Percentiles rank a stretch among this genome's conserved stretches.
These are phyloP conservation scores for Kodamaea fukazawae DNA, from an alignment of 805 yeast species.

Conservation along the genomic window DNA sequence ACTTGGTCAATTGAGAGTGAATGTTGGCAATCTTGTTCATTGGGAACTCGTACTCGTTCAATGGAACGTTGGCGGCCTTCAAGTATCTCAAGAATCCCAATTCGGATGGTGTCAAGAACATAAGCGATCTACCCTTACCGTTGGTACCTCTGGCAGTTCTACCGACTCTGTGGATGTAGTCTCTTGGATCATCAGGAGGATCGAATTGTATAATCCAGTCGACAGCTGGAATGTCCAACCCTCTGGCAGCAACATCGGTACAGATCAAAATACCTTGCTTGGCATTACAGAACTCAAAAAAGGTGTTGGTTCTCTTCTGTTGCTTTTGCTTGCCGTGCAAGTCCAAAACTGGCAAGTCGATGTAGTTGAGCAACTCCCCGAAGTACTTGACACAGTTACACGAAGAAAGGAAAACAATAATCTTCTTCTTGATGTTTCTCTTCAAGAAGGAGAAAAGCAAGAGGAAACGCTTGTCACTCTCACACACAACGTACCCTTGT, in stretches of 20 bases:
- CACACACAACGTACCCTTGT: conserved; percentile 98
- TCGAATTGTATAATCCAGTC: conserved; percentile 99
- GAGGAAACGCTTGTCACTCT: conserved; percentile 89
- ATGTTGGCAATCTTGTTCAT: conserved; percentile 91
- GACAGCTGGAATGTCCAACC: conserved; percentile 96
- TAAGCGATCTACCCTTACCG: conserved; percentile 89
- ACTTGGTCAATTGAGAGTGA: conserved; percentile 87
- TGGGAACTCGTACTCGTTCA: conserved; percentile 97
- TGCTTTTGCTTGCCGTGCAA: conserved; percentile 98
- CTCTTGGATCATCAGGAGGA: conserved; percentile 99
- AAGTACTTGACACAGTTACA: conserved; percentile 97
- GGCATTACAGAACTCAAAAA: conserved; percentile 97
- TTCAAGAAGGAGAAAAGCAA: conserved; percentile 89
- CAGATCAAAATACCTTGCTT: conserved; percentile 89
- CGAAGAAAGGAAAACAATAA: conserved; percentile 91
- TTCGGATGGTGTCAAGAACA: conserved; percentile 94
- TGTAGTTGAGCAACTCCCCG: conserved; percentile 91
- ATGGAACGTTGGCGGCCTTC: conserved; percentile 95
- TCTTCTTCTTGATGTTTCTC: conserved; percentile 86
- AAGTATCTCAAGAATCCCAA: conserved; percentile 91
- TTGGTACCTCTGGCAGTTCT: conserved; percentile 93
- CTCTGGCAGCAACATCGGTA: conserved; percentile 99
- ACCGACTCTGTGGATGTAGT: conserved; percentile 97
- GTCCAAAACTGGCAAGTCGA: conserved; percentile 94
- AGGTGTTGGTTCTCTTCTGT: conserved; percentile 96